Evolutionary conservation across 2,329 filamentous ascomycete genomes (phyloP).

Genomic region (Tolypocladium album): DNA sequence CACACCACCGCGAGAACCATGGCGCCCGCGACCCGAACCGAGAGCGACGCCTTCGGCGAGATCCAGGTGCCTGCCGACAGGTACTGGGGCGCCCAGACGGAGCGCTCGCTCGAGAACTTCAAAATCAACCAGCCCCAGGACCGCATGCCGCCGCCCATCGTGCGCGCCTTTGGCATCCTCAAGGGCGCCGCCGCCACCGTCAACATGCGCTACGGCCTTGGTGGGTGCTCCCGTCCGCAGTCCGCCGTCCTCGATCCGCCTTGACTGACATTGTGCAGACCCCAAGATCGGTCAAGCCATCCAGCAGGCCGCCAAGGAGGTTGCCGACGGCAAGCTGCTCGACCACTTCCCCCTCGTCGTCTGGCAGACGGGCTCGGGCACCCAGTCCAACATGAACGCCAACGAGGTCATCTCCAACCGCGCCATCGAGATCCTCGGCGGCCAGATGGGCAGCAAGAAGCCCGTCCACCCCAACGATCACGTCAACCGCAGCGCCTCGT

Average conservation of each 20-base stretch:
- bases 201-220: slow-evolving; percentile 89
- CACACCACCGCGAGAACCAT: slow-evolving; percentile 9
- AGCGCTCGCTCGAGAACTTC: slow-evolving; percentile 95
- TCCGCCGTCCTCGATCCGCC: neutral
- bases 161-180: slow-evolving; percentile 90
- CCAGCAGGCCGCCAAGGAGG: slow-evolving; percentile 86
- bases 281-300: slow-evolving; percentile 86
- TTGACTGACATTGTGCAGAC: slow-evolving; percentile 2
- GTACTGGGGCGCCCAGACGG: slow-evolving; percentile 98
- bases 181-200: slow-evolving; percentile 94
- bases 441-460: slow-evolving; percentile 91
- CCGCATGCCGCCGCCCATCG: slow-evolving; percentile 88
- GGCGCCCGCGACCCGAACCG: slow-evolving; percentile 64
- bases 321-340: slow-evolving; percentile 83
- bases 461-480: slow-evolving; percentile 99
- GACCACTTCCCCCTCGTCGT: slow-evolving; percentile 98
- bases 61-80: slow-evolving; percentile 83
- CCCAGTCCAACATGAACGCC: slow-evolving; percentile 99
- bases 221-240: slow-evolving; percentile 31
- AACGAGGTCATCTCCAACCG: slow-evolving; percentile 99
- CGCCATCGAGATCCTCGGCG: slow-evolving; percentile 94
- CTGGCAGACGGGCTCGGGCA: slow-evolving; percentile 98
- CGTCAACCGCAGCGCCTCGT: slow-evolving; percentile 97
- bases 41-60: slow-evolving; percentile 97
- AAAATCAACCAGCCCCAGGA: slow-evolving; percentile 99